Percentiles rank a stretch among this genome's conserved stretches.
Evolutionary conservation across 768 basidiomycete species (phyloP).

Genomic region (Collybia sordida): DNA sequence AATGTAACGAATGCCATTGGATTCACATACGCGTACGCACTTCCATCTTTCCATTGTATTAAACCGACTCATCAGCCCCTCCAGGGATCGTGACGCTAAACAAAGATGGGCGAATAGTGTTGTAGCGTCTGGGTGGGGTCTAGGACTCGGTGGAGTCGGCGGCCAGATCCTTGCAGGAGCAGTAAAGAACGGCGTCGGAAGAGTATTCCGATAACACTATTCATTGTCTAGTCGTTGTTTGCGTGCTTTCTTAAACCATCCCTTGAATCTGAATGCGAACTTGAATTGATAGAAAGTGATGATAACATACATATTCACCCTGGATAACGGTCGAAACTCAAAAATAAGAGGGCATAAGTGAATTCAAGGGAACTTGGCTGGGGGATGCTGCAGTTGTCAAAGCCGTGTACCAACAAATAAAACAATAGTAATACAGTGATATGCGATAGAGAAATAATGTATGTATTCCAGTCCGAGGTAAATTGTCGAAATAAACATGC

Average conservation of each 20-base stretch:
- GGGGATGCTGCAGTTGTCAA: not conserved
- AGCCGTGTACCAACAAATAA: conserved; percentile 17
- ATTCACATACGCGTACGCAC: conserved; percentile 92
- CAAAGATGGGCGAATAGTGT: conserved; percentile 78
- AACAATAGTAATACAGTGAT: conserved; percentile 13
- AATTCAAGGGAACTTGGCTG: not conserved
- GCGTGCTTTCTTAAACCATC: conserved; percentile 10
- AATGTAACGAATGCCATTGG: conserved; percentile 95
- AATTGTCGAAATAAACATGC: conserved; percentile 14
- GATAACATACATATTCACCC: no score
- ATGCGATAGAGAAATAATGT: not conserved
- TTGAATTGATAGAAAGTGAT: no score
- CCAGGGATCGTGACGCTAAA: conserved; percentile 89
- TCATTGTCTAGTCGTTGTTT: not conserved
- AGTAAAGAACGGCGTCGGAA: conserved; percentile 78
- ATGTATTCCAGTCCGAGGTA: conserved; percentile 9
- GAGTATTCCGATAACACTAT: conserved; percentile 57
- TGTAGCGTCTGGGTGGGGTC: conserved; percentile 67
- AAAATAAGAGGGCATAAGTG: conserved; percentile 10
- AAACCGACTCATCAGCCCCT: not conserved
- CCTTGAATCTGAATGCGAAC: not conserved
- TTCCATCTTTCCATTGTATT: conserved; percentile 1
- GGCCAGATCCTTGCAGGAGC: conserved; percentile 82
- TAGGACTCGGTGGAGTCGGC: conserved; percentile 79
- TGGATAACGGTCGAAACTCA: no score